Conservation (phyloP, 2,329 filamentous ascomycete genomes). For the Exophiala sideris region DNA sequence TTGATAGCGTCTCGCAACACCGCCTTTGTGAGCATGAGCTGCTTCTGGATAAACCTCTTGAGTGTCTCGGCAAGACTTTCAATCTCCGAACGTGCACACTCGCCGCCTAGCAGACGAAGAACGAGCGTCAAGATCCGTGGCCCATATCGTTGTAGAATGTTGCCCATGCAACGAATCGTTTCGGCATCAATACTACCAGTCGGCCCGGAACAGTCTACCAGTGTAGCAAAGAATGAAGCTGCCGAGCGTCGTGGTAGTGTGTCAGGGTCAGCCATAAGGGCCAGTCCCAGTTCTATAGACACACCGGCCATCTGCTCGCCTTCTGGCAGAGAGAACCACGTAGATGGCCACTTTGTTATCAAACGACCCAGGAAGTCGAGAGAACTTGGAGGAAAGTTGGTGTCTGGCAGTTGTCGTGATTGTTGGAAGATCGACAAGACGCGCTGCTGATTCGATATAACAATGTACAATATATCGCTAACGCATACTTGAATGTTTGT, state of each 20-base stretch:
- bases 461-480: constrained; percentile 32
- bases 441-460: constrained; percentile 30
- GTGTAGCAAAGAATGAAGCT: constrained; percentile 43
- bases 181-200: constrained; percentile 9
- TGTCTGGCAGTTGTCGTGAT: constrained; percentile 30
- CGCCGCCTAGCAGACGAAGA: constrained; percentile 41
- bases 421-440: constrained; percentile 28
- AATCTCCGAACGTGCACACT: constrained; percentile 45
- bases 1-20: constrained; percentile 37
- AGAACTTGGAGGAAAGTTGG: constrained; percentile 42
- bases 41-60: constrained; percentile 41
- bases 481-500: constrained; percentile 34
- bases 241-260: constrained; percentile 47
- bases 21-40: constrained; percentile 38
- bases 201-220: constrained; percentile 32
- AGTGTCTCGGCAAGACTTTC: constrained; percentile 42
- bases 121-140: constrained; percentile 39
- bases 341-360: constrained; percentile 40
- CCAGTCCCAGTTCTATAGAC: constrained; percentile 41
- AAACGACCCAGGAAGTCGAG: constrained; percentile 45
- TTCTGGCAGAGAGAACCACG: constrained; percentile 37
- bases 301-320: constrained; percentile 31
- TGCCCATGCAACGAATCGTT: constrained; percentile 12
- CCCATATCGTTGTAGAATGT: constrained; percentile 32
- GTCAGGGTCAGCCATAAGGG: constrained; percentile 40